Conservation (phyloP, 2,329 filamentous ascomycete species). For the Venturia oleaginea region DNA sequence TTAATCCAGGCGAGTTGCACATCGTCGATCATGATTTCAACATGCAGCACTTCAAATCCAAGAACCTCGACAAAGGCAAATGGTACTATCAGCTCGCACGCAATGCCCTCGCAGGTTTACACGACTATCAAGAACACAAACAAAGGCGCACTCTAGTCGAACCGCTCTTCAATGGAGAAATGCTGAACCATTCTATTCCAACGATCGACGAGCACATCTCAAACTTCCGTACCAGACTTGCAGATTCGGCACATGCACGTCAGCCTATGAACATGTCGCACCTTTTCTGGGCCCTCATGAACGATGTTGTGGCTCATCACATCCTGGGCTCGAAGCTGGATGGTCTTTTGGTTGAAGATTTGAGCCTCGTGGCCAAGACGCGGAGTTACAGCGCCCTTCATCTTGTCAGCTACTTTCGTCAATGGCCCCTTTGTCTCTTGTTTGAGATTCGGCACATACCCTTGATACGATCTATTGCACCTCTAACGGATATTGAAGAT, state of each 20-base stretch:
- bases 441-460: not conserved
- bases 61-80: conserved; percentile 12
- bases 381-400: not conserved
- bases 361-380: not conserved
- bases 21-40: conserved; percentile 14
- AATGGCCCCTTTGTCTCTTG: not conserved
- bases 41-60: conserved; percentile 15
- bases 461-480: not conserved
- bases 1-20: conserved; percentile 20
- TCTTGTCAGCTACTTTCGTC: not conserved
- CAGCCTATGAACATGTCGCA: not conserved
- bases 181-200: not conserved
- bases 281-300: not conserved
- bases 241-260: not conserved
- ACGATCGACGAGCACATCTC: not conserved
- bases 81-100: not conserved
- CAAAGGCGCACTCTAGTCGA: not conserved
- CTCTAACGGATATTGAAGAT: not conserved
- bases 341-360: not conserved
- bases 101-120: not conserved
- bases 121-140: not conserved
- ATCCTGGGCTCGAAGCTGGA: not conserved
- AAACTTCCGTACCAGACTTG: not conserved
- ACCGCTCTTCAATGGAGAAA: not conserved
- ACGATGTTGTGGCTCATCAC: not conserved